Evolutionary conservation across 257 asterid genomes (phyloP), one percentile per base, ranked within the genome.

Genomic region (Linaria vulgaris): DNA sequence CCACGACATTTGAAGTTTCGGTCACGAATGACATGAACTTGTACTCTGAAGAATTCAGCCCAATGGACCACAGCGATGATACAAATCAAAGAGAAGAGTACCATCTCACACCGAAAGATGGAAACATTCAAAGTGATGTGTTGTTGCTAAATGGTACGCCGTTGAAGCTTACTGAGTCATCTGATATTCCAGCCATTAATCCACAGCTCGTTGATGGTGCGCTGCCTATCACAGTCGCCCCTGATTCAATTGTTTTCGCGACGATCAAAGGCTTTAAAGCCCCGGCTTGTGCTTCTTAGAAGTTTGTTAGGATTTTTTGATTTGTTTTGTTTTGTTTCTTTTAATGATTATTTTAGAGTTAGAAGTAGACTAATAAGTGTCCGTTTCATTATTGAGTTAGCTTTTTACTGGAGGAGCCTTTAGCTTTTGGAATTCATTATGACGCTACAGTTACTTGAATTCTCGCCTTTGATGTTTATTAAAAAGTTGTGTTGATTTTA

Each of bases 51-150:
- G 56, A 23, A 16, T 47, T 27, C 44, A 21, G 39, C 21, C 61
- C 41, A 34, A 34, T 34, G 41, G 41, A 34, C 10, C 5, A 11
- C 6, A 34, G 41, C 41, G 41, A 34, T 7, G 41, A 34, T 7
- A 34, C 41, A 8, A 34, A 34, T 34, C 41, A 31, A 20, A 82
- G 97, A 62, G 90, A 87, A 74, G 97, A 87, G 70, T 90, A 85
- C 59, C 96, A 90, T 70, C 66, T 90, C 63, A 83, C 90, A 0
- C 97, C 97, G 6, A 38, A 83, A 68, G 81, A 67, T 44, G 97
- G 92, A 1, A 73, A 87, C 55, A 79, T 90, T 10, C 85, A 74
- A 15, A 90, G 92, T 64, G 86, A 83, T 45, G 82, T 83, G 1
- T 45, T 90, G 77, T 61, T 87, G 73, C 72, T 87, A 25, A 90